Base-by-base conservation (phyloP, 148 eudicot species). In the Hydrangea macrophylla region DNA sequence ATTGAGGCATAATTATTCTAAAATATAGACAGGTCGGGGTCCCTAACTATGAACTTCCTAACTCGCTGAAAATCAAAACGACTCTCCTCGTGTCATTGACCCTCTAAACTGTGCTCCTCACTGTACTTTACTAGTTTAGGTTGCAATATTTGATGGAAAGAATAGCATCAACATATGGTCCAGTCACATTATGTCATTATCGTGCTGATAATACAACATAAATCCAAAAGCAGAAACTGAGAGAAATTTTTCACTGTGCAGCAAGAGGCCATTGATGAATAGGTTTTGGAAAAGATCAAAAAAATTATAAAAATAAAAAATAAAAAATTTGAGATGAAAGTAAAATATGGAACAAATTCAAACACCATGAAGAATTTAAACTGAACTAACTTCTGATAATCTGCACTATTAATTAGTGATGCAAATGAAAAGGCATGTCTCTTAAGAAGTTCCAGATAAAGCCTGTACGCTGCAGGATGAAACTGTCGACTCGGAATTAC, bases 381-480 rank as follows among this genome's bases (percentile, higher is more conserved):
- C 24, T 27, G 25, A n/a, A 74, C 94, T 76, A 77, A 92, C 96
- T 84, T 82, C 23, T 74, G 79, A 79, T 83, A 69, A 73, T 78
- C 78, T 40, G 84, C 84, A 73, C 82, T 81, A 58, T 78, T 79
- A 22, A 83, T 73, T 36, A 76, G 82, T 73, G 85, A 88, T 64
- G 84, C 78, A 70, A 83, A 75, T 24, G 85, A 81, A 75, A 85
- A 88, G 7, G 81, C 81, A 58, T 93, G 85, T 78, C 98, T 83
- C 70, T 74, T 90, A 36, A 88, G 85, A 62, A 93, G 90, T 78
- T 93, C 95, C 81, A 93, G 62, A 62, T 88, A 93, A 44, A 93
- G 84, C 81, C 98, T 82, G 76, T 88, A 90, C 24, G 96, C 95
- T 3, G 83, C 82, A 58, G 92, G 95, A 56, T 83, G 81, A 68